Evolutionary conservation across 177 flowering plant genomes (phyloP).

Genomic region (Vitis hybrid): DNA sequence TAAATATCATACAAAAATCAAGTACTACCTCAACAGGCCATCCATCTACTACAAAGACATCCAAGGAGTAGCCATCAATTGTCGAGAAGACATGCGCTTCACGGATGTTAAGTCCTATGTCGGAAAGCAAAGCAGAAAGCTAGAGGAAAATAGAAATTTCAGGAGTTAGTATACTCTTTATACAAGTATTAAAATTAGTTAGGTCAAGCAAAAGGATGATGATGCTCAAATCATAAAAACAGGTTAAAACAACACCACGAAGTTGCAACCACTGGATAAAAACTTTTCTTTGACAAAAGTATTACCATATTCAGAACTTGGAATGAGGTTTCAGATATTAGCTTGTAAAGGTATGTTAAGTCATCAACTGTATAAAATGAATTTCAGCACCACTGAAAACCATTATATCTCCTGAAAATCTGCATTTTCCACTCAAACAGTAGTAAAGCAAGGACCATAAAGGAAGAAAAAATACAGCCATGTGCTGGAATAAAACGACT

Average conservation of each 20-base stretch:
- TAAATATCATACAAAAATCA: background rate
- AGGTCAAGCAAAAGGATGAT: background rate
- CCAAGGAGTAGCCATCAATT: constrained; percentile 92
- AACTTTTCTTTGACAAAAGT: background rate
- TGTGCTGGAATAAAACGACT: background rate
- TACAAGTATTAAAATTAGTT: background rate
- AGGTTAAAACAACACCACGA: background rate
- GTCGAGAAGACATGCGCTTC: constrained; percentile 99
- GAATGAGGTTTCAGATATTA: background rate
- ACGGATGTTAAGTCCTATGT: constrained; percentile 88
- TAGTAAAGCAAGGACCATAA: background rate
- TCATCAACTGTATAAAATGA: background rate
- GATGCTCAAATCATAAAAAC: background rate
- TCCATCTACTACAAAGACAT: constrained; percentile 98
- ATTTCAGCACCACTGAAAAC: background rate
- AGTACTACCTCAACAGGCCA: constrained; percentile 80
- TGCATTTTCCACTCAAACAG: too few relatives aligned
- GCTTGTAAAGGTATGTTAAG: background rate
- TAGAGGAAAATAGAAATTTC: constrained; percentile 31
- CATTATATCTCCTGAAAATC: background rate
- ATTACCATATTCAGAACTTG: background rate
- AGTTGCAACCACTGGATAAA: background rate
- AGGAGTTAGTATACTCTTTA: constrained; percentile 8
- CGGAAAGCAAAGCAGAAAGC: constrained; percentile 97
- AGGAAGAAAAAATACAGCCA: background rate